These are phyloP conservation scores for Amanita fuliginea DNA, from an alignment of 768 basidiomycete genomes.

Conservation along the genomic window DNA sequence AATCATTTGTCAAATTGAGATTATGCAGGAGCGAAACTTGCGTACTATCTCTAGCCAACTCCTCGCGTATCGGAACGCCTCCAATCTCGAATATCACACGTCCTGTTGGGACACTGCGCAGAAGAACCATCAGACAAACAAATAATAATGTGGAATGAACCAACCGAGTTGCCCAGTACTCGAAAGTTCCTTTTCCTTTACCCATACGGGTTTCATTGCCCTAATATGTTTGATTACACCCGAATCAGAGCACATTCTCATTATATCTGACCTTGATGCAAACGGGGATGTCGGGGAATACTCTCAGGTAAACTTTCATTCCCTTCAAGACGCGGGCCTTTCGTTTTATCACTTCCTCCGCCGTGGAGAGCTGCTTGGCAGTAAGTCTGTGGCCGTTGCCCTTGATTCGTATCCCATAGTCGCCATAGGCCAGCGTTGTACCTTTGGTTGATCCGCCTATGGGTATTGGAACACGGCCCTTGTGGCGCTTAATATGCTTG, in stretches of 20 bases:
- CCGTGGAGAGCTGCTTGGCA: constrained; percentile 83
- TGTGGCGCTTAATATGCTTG: constrained; percentile 82
- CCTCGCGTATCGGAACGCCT: constrained; percentile 80
- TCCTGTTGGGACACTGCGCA: constrained; percentile 62
- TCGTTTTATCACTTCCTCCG: constrained; percentile 79
- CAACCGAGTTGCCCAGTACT: constrained; percentile 92
- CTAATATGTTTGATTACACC: constrained; percentile 22
- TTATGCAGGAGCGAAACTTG: constrained; percentile 1
- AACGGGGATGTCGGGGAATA: constrained; percentile 96
- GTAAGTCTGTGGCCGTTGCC: constrained; percentile 71
- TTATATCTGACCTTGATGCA: constrained; percentile 72
- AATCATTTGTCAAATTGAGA: not conserved
- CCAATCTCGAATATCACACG: constrained; percentile 93
- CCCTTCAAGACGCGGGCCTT: constrained; percentile 89
- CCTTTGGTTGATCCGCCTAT: constrained; percentile 89
- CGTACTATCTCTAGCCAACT: constrained; percentile 85
- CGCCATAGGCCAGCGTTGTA: constrained; percentile 84
- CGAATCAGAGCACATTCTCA: not conserved
- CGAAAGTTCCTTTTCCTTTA: constrained; percentile 96
- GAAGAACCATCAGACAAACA: not conserved
- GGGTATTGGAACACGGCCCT: constrained; percentile 79
- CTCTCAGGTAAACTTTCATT: constrained; percentile 72
- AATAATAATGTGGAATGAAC: constrained; percentile 12
- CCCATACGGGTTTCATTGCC: constrained; percentile 99
- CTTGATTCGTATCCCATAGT: constrained; percentile 87